These are phyloP conservation scores for Waltergamsia citrina DNA, from an alignment of 2,329 filamentous ascomycete species.

Conservation along the genomic window DNA sequence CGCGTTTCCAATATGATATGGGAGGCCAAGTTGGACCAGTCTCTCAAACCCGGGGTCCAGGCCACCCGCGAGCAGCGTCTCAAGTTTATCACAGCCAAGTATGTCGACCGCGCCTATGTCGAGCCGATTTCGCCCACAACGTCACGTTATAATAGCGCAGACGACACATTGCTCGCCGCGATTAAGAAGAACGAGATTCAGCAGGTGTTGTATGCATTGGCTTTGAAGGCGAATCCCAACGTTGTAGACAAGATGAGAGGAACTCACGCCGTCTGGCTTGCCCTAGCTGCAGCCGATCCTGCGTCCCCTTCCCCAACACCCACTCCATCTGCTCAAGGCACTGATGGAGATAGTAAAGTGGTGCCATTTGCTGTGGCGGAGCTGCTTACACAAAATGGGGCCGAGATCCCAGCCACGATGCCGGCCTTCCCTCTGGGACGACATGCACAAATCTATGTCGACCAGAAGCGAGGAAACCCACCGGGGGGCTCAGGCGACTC, in stretches of 20 bases:
- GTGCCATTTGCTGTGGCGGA: constrained; percentile 84
- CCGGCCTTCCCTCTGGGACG: constrained; percentile 78
- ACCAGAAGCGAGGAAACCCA: constrained; percentile 55
- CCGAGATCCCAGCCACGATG: constrained; percentile 66
- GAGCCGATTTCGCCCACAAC: constrained; percentile 67
- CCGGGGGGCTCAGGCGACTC: constrained; percentile 43
- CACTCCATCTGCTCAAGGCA: constrained; percentile 27
- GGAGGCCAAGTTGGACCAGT: constrained; percentile 74
- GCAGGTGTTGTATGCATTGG: constrained; percentile 82
- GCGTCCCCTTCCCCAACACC: constrained; percentile 56
- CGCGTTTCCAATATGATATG: constrained; percentile 93
- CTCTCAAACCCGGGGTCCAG: constrained; percentile 62
- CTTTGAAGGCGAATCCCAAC: constrained; percentile 81
- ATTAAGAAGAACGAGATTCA: constrained; percentile 97
- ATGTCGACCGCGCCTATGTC: constrained; percentile 75
- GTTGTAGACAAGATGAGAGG: constrained; percentile 74
- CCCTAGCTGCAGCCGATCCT: constrained; percentile 85
- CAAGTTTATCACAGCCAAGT: constrained; percentile 93
- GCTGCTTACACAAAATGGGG: constrained; percentile 85
- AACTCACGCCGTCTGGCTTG: constrained; percentile 84
- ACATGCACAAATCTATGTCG: constrained; percentile 74
- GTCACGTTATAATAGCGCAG: constrained; percentile 67
- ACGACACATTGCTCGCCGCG: constrained; percentile 82
- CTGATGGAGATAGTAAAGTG: constrained; percentile 32
- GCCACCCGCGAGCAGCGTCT: constrained; percentile 83